These are phyloP conservation scores for Bothriochloa decipiens DNA, from an alignment of 176 grass and related monocot genomes.

Conservation along the genomic window DNA sequence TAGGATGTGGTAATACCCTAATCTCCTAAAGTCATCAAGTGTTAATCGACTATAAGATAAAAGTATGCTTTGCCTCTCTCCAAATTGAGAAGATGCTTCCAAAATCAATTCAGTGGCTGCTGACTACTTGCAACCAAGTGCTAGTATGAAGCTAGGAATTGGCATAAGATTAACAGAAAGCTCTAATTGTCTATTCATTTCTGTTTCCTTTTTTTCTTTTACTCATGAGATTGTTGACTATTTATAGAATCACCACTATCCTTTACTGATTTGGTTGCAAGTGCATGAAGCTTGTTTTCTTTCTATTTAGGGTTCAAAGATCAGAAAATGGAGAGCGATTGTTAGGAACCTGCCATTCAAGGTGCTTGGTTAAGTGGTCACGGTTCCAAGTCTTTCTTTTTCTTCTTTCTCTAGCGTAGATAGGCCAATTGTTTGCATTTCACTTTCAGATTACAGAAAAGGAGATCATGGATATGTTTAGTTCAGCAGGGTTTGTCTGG, in stretches of 20 bases:
- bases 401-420: not conserved
- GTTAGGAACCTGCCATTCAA: conserved; percentile 96
- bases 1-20: not conserved
- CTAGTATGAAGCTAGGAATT: not conserved
- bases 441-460: conserved; percentile 67
- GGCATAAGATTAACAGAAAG: conserved; percentile 2
- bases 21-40: not conserved
- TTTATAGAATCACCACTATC: not conserved
- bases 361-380: conserved; percentile 52
- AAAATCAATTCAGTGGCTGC: not conserved
- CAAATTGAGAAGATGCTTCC: not conserved
- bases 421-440: conserved; percentile 34
- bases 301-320: conserved; percentile 76
- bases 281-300: conserved; percentile 36
- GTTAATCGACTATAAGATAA: not conserved
- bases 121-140: conserved; percentile 5
- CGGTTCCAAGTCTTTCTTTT: not conserved
- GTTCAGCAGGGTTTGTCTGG: too few relatives aligned
- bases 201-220: not conserved
- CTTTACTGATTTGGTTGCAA: conserved; percentile 25
- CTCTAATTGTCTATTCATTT: not conserved
- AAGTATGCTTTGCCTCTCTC: not conserved
- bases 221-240: conserved; percentile 20
- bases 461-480: conserved; percentile 76
- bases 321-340: conserved; percentile 90